Conservation (phyloP, 768 basidiomycete genomes). For the Mycena belliarum region DNA sequence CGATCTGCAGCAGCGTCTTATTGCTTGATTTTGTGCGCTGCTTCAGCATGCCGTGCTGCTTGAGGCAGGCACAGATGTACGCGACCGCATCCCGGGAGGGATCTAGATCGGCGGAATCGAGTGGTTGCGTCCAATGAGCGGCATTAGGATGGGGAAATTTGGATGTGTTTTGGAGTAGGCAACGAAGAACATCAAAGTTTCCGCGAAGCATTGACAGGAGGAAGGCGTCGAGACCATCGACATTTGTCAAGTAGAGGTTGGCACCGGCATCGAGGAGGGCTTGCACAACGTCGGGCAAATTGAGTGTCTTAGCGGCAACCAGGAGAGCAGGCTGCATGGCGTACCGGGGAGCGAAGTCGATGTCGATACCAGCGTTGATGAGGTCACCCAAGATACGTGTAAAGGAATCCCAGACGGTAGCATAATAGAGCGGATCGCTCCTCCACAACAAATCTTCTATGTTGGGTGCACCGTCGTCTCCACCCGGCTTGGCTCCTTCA, state of each 20-base stretch:
- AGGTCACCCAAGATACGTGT: not conserved
- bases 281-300: too few relatives aligned
- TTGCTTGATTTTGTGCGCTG: not conserved
- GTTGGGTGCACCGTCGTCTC: too few relatives aligned
- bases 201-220: too few relatives aligned
- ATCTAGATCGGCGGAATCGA: not conserved
- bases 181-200: too few relatives aligned
- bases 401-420: not conserved
- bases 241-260: too few relatives aligned
- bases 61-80: slow-evolving; percentile 1
- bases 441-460: too few relatives aligned
- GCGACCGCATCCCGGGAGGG: not conserved
- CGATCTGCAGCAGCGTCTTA: not conserved
- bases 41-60: not conserved
- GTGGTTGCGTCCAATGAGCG: slow-evolving; percentile 1
- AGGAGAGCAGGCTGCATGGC: not conserved
- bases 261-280: too few relatives aligned
- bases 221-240: too few relatives aligned
- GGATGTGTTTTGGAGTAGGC: not conserved
- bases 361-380: not conserved
- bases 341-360: not conserved
- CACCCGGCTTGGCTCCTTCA: not conserved
- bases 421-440: not conserved
- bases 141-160: not conserved
- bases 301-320: not conserved